Base-by-base conservation (phyloP, 2,329 filamentous ascomycete genomes). In the Fonsecaea monophora region DNA sequence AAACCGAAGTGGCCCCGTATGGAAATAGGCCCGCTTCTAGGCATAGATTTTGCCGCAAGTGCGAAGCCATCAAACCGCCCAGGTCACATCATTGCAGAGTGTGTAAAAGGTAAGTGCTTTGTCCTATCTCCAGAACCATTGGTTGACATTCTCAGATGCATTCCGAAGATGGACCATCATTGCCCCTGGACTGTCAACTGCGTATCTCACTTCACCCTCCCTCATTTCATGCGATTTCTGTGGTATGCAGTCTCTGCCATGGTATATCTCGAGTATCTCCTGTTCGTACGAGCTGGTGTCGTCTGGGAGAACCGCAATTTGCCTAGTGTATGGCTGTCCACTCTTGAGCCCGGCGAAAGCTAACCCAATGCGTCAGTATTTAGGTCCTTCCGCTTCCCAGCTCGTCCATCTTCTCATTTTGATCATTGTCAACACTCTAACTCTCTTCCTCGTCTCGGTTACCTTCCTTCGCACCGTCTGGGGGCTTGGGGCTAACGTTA, bases 141-240 rank as follows among this genome's bases (percentile, higher is more conserved):
- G 57, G 57, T 64, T 68, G 48, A 68, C 13, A 18, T n/a, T 6
- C 8, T 45, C 61, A 87, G 85, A 77, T 88, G 86, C 71, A 84
- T 89, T 58, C 85, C 85, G 0, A 88, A 87, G 75, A 88, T 88
- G 86, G 86, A 89, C 74, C 86, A 89, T 74, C 87, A 90, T 74
- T 90, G 87, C 74, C 86, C 87, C 6, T 90, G 87, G 87, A 89
- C 87, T 30, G 80, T 78, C 38, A 89, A 89, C 73, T 90, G 87
- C 73, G 86, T 90, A 61, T 89, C 87, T 50, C 84, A 89, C 76
- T 85, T 84, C 70, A 89, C 87, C 0, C 85, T 88, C 67, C 87
- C 87, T 1, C 87, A 89, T 74, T 90, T 89, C 74, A 76, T 89
- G 15, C 86, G 87, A 25, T 89, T 89, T 74, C 76, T 90, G 50